Percentiles rank a stretch among this genome's conserved stretches.
Evolutionary conservation across 2,329 filamentous ascomycete species (phyloP).

Genomic region (Nectriaceae sp.): DNA sequence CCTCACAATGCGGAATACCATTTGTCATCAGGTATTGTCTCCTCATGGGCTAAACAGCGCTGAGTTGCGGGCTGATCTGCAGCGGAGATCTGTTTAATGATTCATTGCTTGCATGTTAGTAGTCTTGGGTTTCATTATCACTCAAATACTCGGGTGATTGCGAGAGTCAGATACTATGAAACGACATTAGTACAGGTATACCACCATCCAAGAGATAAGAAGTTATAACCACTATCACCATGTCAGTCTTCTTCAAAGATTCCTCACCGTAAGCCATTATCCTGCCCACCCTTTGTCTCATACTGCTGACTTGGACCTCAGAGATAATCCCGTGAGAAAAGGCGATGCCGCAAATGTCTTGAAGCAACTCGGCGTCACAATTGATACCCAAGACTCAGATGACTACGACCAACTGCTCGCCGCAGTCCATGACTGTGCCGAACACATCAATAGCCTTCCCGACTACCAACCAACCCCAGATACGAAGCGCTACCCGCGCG

Average conservation of each 20-base stretch:
- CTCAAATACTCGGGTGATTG: too few species aligned
- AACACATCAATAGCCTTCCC: slow-evolving; percentile 43
- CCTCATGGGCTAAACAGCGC: too few species aligned
- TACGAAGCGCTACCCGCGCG: slow-evolving; percentile 44
- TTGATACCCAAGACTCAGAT: slow-evolving; percentile 38
- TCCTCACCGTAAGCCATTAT: slow-evolving; percentile 32
- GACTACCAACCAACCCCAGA: slow-evolving; percentile 49
- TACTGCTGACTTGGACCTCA: slow-evolving; percentile 9
- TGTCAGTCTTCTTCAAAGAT: slow-evolving; percentile 44
- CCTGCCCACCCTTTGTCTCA: not conserved
- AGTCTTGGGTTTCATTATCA: too few species aligned
- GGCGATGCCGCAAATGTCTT: slow-evolving; percentile 41
- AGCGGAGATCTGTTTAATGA: too few species aligned
- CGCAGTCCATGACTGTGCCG: slow-evolving; percentile 53
- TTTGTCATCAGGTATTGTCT: too few species aligned
- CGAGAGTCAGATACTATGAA: too few species aligned
- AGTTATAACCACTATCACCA: slow-evolving; percentile 29
- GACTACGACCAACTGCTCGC: slow-evolving; percentile 52
- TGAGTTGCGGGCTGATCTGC: too few species aligned
- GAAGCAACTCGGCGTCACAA: slow-evolving; percentile 36
- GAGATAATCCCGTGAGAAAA: slow-evolving; percentile 42
- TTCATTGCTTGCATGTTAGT: too few species aligned
- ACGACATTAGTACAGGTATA: too few species aligned
- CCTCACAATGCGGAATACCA: too few species aligned
- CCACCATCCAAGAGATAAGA: too few species aligned